A percentile compares a stretch with the other conserved stretches of the same genome.
Evolutionary conservation across 2,329 filamentous ascomycete species (phyloP).

Genomic region (Diaporthe aspalathi): DNA sequence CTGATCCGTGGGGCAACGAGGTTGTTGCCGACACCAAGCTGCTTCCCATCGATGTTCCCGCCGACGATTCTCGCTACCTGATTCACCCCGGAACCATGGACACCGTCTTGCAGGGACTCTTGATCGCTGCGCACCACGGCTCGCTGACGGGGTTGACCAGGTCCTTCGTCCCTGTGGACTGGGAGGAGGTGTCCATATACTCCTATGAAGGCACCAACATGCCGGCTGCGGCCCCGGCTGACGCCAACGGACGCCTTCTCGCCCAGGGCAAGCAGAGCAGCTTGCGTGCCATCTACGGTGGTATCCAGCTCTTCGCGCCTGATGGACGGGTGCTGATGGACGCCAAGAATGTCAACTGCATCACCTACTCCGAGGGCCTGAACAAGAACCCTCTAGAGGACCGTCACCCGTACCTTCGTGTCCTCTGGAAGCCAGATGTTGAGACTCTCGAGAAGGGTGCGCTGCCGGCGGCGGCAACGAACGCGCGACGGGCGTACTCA

Average conservation of each 20-base stretch:
- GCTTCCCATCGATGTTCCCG: not conserved
- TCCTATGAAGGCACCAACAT: not conserved
- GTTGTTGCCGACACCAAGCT: not conserved
- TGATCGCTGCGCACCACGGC: slow-evolving; percentile 2
- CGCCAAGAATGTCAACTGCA: not conserved
- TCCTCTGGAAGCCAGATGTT: slow-evolving; percentile 11
- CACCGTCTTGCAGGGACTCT: slow-evolving; percentile 45
- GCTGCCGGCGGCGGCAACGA: not conserved
- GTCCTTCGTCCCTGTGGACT: not conserved
- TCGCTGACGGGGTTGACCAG: not conserved
- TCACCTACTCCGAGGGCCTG: not conserved
- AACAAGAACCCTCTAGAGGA: not conserved
- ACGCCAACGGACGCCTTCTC: not conserved
- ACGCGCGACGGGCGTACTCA: not conserved
- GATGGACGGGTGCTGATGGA: not conserved
- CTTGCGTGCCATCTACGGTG: not conserved
- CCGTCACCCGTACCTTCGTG: slow-evolving; percentile 4
- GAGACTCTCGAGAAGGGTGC: not conserved
- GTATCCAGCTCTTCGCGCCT: not conserved
- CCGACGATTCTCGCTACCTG: slow-evolving; percentile 28
- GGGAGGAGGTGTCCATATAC: not conserved
- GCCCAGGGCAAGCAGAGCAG: not conserved
- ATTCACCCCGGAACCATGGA: slow-evolving; percentile 55
- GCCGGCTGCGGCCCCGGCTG: not conserved
- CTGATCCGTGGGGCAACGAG: not conserved